Base-by-base conservation (phyloP, 345 rosid genomes). In the Psidium guajava region DNA sequence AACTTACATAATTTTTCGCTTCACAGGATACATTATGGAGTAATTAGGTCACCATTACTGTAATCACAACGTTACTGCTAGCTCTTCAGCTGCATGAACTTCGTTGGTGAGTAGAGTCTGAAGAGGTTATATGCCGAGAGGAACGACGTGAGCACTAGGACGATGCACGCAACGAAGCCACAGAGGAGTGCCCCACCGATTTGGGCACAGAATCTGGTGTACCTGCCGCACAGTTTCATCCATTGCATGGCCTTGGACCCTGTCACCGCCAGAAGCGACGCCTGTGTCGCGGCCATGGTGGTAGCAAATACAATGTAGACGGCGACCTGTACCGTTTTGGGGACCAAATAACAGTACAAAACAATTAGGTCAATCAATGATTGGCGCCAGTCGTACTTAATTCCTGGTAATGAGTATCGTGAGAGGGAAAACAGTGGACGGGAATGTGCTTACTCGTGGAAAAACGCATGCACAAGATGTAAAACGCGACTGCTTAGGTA, bases 221-320 rank as follows among this genome's bases (percentile, higher is more conserved):
- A 96, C 73, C 86, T 92, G 85, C 75, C 61, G 91, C 98, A 95
- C 94, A 95, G 90, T 82, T 92, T 92, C 93, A 90, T 86, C 98
- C 98, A 96, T 61, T 94, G 96, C 64, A 95, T 88, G 54, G 83
- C 90, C 61, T 86, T 77, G 13, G 87, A 86, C 16, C 98, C 98
- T 0, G 89, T 87, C 75, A 92, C 2, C 10, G 87, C 96, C 25
- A 95, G 82, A 50, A 91, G 18, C 10, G 95, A 85, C 1, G 93
- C 92, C 87, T 88, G 91, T 2, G 85, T 22, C 3, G 92, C 93
- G 1, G 96, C 93, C 2, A 88, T 42, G 56, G 89, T 91, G 11
- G 87, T 89, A 1, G 90, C 95, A 81, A 92, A 92, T 56, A 93
- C 90, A 16, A 52, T 50, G 87, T 94, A 94, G 20, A 86, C 96